These are phyloP conservation scores for Paraleonurus japonicus DNA, from an alignment of 257 asterid species.

Conservation along the genomic window DNA sequence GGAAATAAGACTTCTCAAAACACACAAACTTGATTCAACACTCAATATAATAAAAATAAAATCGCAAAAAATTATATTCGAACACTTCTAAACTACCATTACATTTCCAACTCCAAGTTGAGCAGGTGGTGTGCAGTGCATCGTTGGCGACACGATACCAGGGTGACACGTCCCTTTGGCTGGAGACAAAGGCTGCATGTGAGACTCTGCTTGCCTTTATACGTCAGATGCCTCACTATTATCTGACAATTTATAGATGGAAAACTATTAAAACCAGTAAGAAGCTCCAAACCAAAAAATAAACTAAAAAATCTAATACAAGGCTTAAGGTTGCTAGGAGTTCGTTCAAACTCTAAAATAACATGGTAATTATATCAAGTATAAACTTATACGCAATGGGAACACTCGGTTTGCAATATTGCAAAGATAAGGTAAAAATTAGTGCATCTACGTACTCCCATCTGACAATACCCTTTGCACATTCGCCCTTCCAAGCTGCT, in stretches of 20 bases:
- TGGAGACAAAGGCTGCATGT: too few species aligned
- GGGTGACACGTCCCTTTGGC: constrained; percentile 53
- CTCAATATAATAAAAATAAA: too few species aligned
- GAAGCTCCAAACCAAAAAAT: not conserved
- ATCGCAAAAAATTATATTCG: too few species aligned
- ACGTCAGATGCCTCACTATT: constrained; percentile 65
- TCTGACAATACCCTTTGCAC: not conserved
- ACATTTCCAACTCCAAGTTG: constrained; percentile 73
- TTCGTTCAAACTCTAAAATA: not conserved
- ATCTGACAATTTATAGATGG: constrained; percentile 39
- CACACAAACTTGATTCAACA: too few species aligned
- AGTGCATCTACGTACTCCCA: constrained; percentile 7
- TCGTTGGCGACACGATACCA: constrained; percentile 49
- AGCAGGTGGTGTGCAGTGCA: constrained; percentile 59
- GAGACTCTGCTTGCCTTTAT: constrained; percentile 52
- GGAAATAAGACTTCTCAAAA: too few species aligned
- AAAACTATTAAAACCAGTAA: not conserved
- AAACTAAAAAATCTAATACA: constrained; percentile 6
- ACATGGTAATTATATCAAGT: not conserved
- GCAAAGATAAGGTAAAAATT: not conserved
- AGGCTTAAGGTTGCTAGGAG: not conserved
- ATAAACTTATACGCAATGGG: not conserved
- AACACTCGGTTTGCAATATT: not conserved
- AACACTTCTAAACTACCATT: too few species aligned
- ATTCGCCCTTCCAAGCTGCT: not conserved